phyloP scores from a whole-genome alignment of 768 basidiomycete species.

The Trametes cubensis region DNA sequence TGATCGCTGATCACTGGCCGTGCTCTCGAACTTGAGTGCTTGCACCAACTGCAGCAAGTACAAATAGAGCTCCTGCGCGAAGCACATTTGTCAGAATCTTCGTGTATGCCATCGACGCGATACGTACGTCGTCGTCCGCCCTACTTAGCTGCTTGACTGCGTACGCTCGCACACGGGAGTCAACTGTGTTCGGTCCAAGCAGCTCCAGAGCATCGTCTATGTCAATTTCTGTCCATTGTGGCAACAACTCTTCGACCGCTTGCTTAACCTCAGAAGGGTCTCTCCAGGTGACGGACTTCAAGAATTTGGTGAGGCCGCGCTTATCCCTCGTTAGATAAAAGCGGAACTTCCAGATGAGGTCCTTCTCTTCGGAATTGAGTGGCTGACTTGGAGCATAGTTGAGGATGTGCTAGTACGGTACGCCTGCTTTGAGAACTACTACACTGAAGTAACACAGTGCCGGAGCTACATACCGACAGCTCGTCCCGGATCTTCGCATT shows the following conservation, averaged over 20 bases:
- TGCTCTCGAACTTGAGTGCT: constrained; percentile 94
- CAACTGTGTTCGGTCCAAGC: constrained; percentile 85
- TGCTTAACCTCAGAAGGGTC: constrained; percentile 97
- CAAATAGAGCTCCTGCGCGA: constrained; percentile 77
- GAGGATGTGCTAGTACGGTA: constrained; percentile 69
- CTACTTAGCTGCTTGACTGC: constrained; percentile 89
- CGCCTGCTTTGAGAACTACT: background rate
- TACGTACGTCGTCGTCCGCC: constrained; percentile 90
- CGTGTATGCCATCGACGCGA: background rate
- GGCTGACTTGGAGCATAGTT: constrained; percentile 88
- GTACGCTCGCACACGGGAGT: constrained; percentile 90
- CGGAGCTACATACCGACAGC: constrained; percentile 63
- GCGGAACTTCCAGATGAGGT: constrained; percentile 98
- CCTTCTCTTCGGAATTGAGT: constrained; percentile 90
- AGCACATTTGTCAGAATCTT: background rate
- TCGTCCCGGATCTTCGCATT: constrained; percentile 95
- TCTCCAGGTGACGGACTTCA: constrained; percentile 97
- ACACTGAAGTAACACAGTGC: background rate
- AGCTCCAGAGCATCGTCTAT: constrained; percentile 96
- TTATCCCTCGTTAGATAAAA: constrained; percentile 94
- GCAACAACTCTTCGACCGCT: constrained; percentile 93
- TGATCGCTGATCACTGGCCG: constrained; percentile 74
- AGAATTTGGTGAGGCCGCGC: constrained; percentile 93
- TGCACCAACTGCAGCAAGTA: constrained; percentile 97
- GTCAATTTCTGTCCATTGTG: constrained; percentile 96